phyloP scores from a whole-genome alignment of 306 rosid genomes.

The Glycine latifolia region DNA sequence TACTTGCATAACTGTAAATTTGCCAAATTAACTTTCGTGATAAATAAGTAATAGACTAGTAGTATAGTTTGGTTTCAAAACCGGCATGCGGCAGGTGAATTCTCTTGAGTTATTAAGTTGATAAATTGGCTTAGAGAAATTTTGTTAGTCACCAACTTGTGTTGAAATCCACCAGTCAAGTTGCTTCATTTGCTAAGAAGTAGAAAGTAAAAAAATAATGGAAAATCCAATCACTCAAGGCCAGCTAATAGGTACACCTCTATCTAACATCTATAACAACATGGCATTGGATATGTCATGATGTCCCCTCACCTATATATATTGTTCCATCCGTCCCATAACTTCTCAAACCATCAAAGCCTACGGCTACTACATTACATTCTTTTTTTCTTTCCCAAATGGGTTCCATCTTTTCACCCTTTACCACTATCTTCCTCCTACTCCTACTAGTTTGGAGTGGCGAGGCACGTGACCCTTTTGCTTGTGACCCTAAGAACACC shows the following conservation, averaged over 20 bases:
- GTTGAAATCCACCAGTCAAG: constrained; percentile 51
- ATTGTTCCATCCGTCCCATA: constrained; percentile 10
- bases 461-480: constrained; percentile 63
- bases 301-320: constrained; percentile 27
- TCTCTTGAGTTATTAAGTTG: constrained; percentile 16
- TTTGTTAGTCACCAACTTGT: constrained; percentile 46
- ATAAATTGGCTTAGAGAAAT: constrained; percentile 4
- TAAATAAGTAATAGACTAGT: not conserved
- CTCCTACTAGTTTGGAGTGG: constrained; percentile 19
- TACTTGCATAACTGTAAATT: not conserved
- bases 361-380: not conserved
- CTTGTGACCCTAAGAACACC: constrained; percentile 64
- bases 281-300: not conserved
- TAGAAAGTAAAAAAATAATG: not conserved
- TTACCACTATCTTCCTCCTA: constrained; percentile 6
- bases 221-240: constrained; percentile 47
- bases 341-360: constrained; percentile 15
- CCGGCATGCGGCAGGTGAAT: constrained; percentile 37
- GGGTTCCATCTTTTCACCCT: constrained; percentile 46
- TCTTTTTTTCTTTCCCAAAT: constrained; percentile 11
- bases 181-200: constrained; percentile 37
- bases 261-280: not conserved
- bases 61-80: constrained; percentile 2
- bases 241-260: constrained; percentile 3
- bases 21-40: not conserved